Conservation (phyloP, 305 asterid species). For the Petunia hybrid region DNA sequence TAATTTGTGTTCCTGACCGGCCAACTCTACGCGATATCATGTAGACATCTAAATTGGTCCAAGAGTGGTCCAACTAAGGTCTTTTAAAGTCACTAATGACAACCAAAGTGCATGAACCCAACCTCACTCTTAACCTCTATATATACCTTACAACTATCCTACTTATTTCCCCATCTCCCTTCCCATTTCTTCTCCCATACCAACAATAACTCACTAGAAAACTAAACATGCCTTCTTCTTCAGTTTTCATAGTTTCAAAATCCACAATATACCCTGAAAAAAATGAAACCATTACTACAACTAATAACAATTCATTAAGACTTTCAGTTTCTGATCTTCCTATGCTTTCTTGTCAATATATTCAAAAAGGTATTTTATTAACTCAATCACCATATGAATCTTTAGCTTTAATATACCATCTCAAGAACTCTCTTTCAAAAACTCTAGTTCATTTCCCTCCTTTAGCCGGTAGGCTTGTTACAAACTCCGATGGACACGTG, state of each 20-base stretch:
- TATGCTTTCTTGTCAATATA: conserved; percentile 96
- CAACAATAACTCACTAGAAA: not conserved
- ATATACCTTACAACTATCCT: conserved; percentile 27
- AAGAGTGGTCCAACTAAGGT: not conserved
- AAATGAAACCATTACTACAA: conserved; percentile 39
- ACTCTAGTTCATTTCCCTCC: conserved; percentile 81
- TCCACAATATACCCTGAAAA: conserved; percentile 63
- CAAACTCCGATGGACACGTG: conserved; percentile 66
- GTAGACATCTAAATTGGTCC: no score
- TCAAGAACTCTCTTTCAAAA: conserved; percentile 68
- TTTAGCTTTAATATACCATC: conserved; percentile 54
- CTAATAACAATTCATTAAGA: conserved; percentile 47
- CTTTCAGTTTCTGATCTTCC: conserved; percentile 98
- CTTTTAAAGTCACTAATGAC: conserved; percentile 27
- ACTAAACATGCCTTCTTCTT: conserved; percentile 76
- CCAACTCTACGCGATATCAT: no score
- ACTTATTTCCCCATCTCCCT: conserved; percentile 8
- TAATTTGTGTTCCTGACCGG: no score
- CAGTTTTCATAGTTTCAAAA: conserved; percentile 69
- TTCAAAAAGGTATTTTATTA: conserved; percentile 84
- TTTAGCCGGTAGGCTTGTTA: conserved; percentile 75
- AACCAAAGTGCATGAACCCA: conserved; percentile 43
- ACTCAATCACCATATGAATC: conserved; percentile 54
- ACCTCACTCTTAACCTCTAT: conserved; percentile 30
- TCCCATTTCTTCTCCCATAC: no score